Evolutionary conservation across 371 early-diverging fungal genomes (phyloP), one percentile per base, ranked within the genome.

Genomic region (Mortierella sp.): DNA sequence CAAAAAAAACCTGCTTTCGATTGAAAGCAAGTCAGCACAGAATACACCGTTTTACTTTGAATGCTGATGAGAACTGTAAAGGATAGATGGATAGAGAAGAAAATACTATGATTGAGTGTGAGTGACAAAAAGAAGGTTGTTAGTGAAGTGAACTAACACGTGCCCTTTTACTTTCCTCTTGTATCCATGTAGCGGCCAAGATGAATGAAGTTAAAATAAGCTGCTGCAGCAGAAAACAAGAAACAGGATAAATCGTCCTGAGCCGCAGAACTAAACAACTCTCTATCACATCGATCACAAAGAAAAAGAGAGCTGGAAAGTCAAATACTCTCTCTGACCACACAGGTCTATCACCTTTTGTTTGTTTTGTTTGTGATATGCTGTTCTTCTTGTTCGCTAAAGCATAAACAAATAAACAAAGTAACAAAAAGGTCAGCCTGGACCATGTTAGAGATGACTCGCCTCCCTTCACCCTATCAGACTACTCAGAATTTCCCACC

Each of bases 401-500:
- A 56, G 2, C 51, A 51, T 21, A 51, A 56, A 41, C 38, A 65
- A 65, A 35, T 14, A 29, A 3, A 32, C 60, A 63, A 29, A 14
- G 24, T 32, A 63, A 2, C 38, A 32, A 21, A 18, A 38, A 16
- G 18, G 38, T 18, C 24, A 38, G 65, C 32, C 65, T 65, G 24
- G 65, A 65, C 65, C 1, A 65, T 21, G 21, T 51, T 51, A 5
- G 4, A 7, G 18, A 18, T 38, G 18, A 7, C 41, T 8, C 38
- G 6, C 4, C 35, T 7, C 35, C 21, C 16, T 1, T 27, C 16
- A 29, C 12, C 65, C 65, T 65, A 65, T 65, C 65, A 65, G 65
- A 38, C 65, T 24, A 38, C 65, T 18, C 24, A 65, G 38, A 38
- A 65, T 38, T 65, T 65, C 65, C 65, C 65, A 65, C 35, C 65